Conservation (phyloP, 2,329 filamentous ascomycete species). For the Cryphonectria parasitica region DNA sequence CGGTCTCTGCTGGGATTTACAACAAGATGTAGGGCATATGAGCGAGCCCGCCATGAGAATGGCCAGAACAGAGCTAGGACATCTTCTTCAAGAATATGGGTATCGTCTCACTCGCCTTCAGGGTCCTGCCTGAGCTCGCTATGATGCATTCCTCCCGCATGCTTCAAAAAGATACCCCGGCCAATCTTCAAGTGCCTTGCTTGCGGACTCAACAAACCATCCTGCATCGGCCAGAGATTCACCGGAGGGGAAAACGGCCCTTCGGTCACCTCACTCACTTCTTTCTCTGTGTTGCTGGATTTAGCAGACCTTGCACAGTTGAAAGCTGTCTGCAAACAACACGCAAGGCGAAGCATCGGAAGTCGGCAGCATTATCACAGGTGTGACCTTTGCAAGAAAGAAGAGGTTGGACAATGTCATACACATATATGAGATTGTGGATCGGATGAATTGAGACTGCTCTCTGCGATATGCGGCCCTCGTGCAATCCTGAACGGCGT, state of each 20-base stretch:
- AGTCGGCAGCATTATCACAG: not conserved
- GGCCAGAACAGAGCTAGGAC: constrained; percentile 1
- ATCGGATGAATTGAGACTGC: not conserved
- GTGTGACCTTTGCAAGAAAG: not conserved
- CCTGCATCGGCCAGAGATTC: not conserved
- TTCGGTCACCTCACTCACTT: not conserved
- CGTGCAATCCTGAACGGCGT: not conserved
- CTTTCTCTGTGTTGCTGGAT: not conserved
- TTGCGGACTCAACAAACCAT: not conserved
- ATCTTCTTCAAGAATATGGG: constrained; percentile 13
- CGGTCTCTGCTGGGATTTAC: not conserved
- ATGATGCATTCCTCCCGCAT: constrained; percentile 4
- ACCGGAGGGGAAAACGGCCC: not conserved
- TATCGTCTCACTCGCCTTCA: constrained; percentile 1
- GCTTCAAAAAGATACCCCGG: not conserved
- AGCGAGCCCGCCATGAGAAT: not conserved
- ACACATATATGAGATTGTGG: not conserved
- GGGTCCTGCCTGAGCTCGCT: too few species aligned
- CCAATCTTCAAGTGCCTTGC: not conserved
- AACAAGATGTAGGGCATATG: constrained; percentile 1
- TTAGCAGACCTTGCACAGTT: not conserved
- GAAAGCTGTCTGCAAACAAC: not conserved
- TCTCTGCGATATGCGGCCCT: not conserved
- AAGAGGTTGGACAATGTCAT: not conserved
- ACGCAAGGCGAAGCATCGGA: not conserved